These are phyloP conservation scores for Boechera stricta DNA, from an alignment of 345 rosid species.

Conservation along the genomic window DNA sequence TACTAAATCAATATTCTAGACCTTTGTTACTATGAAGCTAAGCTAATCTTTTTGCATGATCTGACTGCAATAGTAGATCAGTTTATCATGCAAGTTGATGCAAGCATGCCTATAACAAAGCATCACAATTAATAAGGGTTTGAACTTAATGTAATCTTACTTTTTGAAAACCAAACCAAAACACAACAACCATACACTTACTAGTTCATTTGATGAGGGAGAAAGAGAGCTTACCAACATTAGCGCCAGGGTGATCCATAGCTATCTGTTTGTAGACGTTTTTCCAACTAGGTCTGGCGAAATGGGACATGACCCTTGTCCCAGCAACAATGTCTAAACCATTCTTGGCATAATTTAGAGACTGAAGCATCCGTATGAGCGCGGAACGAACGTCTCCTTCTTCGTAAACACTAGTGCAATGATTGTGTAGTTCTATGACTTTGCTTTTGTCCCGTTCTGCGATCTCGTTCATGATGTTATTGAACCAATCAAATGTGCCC, in stretches of 20 bases:
- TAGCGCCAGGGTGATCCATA: slow-evolving; percentile 53
- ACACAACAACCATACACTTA: neutral
- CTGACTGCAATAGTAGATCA: neutral
- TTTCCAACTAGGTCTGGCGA: slow-evolving; percentile 76
- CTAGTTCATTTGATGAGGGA: neutral
- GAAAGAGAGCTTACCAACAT: slow-evolving; percentile 60
- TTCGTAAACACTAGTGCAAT: slow-evolving; percentile 80
- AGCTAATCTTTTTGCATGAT: slow-evolving; percentile 15
- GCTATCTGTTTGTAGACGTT: slow-evolving; percentile 65
- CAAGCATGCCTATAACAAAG: neutral
- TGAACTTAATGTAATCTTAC: neutral
- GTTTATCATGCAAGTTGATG: neutral
- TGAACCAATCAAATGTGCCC: slow-evolving; percentile 81
- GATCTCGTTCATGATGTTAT: slow-evolving; percentile 55
- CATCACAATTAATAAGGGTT: neutral
- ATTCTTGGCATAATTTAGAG: slow-evolving; percentile 62
- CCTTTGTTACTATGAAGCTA: neutral
- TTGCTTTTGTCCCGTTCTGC: slow-evolving; percentile 51
- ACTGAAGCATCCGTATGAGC: slow-evolving; percentile 73
- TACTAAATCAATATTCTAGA: neutral
- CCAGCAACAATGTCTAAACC: slow-evolving; percentile 77
- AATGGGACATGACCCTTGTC: slow-evolving; percentile 71
- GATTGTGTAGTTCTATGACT: slow-evolving; percentile 75
- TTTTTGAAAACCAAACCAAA: neutral
- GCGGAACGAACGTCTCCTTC: slow-evolving; percentile 82